phyloP scores from a whole-genome alignment of 345 rosid species.

The Acer saccharum region DNA sequence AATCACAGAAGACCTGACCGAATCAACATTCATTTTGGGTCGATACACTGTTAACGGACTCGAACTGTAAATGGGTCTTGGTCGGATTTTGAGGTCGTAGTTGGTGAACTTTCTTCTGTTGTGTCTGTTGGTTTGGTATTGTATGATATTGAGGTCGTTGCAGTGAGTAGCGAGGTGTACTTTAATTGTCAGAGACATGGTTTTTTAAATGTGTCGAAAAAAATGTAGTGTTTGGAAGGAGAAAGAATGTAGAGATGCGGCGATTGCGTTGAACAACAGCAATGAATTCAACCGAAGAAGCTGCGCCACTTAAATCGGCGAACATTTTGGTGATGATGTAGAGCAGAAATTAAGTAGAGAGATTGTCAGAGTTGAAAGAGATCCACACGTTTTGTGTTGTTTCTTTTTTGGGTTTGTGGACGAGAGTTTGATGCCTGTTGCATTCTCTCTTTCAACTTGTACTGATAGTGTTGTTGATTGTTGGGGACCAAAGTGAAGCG shows the following conservation, averaged over 20 bases:
- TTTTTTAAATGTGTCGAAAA: neutral
- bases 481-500: constrained; percentile 20
- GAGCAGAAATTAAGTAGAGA: constrained; percentile 5
- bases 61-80: constrained; percentile 39
- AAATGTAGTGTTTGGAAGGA: neutral
- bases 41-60: constrained; percentile 35
- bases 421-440: constrained; percentile 1
- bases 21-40: constrained; percentile 26
- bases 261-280: constrained; percentile 18
- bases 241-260: constrained; percentile 27
- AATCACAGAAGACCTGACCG: constrained; percentile 20
- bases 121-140: neutral
- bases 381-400: constrained; percentile 49
- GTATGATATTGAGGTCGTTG: neutral
- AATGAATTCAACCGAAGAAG: constrained; percentile 12
- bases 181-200: constrained; percentile 56
- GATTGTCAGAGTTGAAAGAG: constrained; percentile 17
- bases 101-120: neutral
- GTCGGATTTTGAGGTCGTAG: constrained; percentile 23
- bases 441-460: neutral
- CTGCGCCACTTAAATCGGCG: constrained; percentile 28
- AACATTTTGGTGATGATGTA: constrained; percentile 21
- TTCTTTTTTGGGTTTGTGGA: constrained; percentile 15
- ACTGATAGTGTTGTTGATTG: too few relatives aligned
- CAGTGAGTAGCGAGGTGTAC: constrained; percentile 27